phyloP scores from a whole-genome alignment of 2,329 filamentous ascomycete species.

The Xylariaceae sp. region DNA sequence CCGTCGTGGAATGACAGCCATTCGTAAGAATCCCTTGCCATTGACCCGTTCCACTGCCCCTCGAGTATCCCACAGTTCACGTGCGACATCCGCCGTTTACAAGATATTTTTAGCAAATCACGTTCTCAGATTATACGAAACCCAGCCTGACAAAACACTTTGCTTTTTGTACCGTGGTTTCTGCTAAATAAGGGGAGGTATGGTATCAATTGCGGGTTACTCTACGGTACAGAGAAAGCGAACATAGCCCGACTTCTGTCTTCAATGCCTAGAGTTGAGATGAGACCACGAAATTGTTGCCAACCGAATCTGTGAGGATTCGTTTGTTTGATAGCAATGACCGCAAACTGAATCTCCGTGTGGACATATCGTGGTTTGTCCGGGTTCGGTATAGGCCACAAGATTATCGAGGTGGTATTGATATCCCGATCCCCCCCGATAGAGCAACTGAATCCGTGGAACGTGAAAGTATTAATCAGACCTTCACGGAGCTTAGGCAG shows the following conservation, averaged over 20 bases:
- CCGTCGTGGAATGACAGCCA: too few species aligned
- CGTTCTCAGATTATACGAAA: too few species aligned
- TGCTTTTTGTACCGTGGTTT: too few species aligned
- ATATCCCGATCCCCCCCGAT: conserved; percentile 5
- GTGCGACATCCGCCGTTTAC: too few species aligned
- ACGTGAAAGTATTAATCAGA: conserved; percentile 20
- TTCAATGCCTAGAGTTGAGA: neutral
- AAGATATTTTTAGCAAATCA: too few species aligned
- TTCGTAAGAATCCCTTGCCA: too few species aligned
- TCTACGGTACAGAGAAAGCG: neutral
- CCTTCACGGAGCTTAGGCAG: conserved; percentile 18
- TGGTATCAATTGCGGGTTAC: conserved; percentile 5
- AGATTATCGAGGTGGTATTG: neutral
- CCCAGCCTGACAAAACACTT: too few species aligned
- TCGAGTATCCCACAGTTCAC: too few species aligned
- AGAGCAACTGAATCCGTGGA: conserved; percentile 18
- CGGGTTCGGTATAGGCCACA: too few species aligned
- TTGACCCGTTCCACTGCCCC: too few species aligned
- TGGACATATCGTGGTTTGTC: conserved; percentile 8
- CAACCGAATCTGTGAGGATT: conserved; percentile 15
- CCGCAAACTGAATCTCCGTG: conserved; percentile 13
- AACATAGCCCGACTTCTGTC: neutral
- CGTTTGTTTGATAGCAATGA: conserved; percentile 11
- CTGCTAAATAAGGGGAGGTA: conserved; percentile 8
- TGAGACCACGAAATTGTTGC: conserved; percentile 1